Evolutionary conservation across 176 grass and related monocot species (phyloP).

Genomic region (Avena eriantha): DNA sequence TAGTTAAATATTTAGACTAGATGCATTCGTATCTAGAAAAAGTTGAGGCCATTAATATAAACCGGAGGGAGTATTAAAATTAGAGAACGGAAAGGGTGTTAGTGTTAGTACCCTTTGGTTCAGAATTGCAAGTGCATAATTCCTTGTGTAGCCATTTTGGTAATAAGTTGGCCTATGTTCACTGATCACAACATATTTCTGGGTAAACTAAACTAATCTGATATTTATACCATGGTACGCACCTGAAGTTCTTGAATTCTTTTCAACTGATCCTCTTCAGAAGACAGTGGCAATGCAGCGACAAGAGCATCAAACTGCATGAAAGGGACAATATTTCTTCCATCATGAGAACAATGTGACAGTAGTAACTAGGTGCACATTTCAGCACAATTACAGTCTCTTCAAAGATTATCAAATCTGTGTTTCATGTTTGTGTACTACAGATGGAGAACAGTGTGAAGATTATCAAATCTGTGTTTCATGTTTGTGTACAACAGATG

Average conservation of each 20-base stretch:
- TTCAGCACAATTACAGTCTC: background rate
- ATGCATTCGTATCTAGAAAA: too few species aligned
- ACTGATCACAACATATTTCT: background rate
- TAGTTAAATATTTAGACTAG: too few species aligned
- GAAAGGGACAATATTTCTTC: background rate
- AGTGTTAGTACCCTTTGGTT: background rate
- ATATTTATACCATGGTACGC: background rate
- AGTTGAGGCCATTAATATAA: too few species aligned
- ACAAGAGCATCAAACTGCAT: slow-evolving; percentile 91
- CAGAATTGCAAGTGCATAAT: background rate
- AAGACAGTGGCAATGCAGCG: slow-evolving; percentile 75
- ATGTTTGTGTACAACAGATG: too few species aligned
- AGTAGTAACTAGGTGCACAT: background rate
- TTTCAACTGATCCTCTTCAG: slow-evolving; percentile 85
- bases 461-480: too few species aligned
- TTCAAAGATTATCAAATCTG: background rate
- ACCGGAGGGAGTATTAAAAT: too few species aligned
- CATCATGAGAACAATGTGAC: background rate
- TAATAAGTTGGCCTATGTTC: background rate
- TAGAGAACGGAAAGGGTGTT: background rate
- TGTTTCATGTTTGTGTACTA: background rate
- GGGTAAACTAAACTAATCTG: background rate
- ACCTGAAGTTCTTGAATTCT: slow-evolving; percentile 88
- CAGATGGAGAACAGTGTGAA: background rate
- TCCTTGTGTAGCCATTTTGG: slow-evolving; percentile 2